These are phyloP conservation scores for Malassezia arunalokei DNA, from an alignment of 1,284 basidiomycete genomes.

Conservation along the genomic window DNA sequence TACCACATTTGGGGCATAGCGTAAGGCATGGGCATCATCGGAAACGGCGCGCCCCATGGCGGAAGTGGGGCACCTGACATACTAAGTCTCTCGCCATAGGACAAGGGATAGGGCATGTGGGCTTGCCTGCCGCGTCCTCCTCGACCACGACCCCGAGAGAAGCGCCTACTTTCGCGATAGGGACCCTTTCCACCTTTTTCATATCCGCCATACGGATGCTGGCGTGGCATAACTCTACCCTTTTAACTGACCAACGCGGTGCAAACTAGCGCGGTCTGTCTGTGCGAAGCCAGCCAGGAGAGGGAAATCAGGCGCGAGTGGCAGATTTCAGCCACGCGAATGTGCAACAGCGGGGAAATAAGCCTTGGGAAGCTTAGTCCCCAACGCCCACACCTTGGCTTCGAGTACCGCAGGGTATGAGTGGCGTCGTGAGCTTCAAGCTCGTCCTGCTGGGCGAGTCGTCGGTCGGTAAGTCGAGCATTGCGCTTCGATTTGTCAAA, in stretches of 20 bases:
- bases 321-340: no score
- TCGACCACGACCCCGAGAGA: background rate
- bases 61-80: background rate
- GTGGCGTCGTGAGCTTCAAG: constrained; percentile 50
- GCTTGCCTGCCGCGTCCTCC: constrained; percentile 21
- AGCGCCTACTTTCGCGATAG: no score
- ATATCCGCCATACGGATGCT: constrained; percentile 70
- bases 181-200: constrained; percentile 48
- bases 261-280: no score
- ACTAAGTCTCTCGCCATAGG: background rate
- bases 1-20: background rate
- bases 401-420: background rate
- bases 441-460: constrained; percentile 88
- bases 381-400: no score
- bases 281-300: no score
- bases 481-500: constrained; percentile 88
- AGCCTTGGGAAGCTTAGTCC: no score
- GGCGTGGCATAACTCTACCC: constrained; percentile 50
- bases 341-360: no score
- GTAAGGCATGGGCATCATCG: background rate
- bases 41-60: constrained; percentile 1
- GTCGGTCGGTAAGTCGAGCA: constrained; percentile 84
- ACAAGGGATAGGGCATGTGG: constrained; percentile 8
- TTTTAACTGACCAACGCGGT: background rate
- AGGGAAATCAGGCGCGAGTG: no score